A percentile compares a stretch with the other conserved stretches of the same genome.
Evolutionary conservation across 768 basidiomycete genomes (phyloP).

Genomic region (Galerina marginata): DNA sequence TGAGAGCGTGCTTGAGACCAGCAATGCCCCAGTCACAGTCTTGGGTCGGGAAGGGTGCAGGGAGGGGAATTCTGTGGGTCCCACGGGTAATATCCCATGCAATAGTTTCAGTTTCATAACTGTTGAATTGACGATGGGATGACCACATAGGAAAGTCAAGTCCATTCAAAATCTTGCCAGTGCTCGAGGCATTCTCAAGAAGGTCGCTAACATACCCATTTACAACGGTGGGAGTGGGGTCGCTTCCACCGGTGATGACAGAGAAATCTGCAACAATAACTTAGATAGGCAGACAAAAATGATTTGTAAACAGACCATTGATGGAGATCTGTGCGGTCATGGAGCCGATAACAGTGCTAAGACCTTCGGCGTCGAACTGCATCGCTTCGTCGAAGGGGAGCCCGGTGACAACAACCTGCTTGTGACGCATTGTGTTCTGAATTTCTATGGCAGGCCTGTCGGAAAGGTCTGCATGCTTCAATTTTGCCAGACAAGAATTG

Average conservation of each 20-base stretch:
- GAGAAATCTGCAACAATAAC: background rate
- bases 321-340: background rate
- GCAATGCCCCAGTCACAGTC: background rate
- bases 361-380: background rate
- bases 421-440: background rate
- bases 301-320: background rate
- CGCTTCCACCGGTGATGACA: background rate
- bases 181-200: background rate
- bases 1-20: background rate
- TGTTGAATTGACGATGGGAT: background rate
- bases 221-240: background rate
- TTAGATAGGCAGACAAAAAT: background rate
- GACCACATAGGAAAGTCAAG: background rate
- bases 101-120: background rate
- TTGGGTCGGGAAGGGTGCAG: background rate
- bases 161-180: background rate
- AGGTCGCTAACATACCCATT: slow-evolving; percentile 1
- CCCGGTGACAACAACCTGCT: background rate
- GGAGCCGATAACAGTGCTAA: background rate
- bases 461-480: background rate
- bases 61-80: background rate
- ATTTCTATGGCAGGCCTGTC: background rate
- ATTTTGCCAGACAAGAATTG: background rate
- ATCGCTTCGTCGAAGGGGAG: background rate
- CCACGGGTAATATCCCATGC: slow-evolving; percentile 1